Conservation (phyloP, 768 basidiomycete genomes). For the Butyriboletus loyo region DNA sequence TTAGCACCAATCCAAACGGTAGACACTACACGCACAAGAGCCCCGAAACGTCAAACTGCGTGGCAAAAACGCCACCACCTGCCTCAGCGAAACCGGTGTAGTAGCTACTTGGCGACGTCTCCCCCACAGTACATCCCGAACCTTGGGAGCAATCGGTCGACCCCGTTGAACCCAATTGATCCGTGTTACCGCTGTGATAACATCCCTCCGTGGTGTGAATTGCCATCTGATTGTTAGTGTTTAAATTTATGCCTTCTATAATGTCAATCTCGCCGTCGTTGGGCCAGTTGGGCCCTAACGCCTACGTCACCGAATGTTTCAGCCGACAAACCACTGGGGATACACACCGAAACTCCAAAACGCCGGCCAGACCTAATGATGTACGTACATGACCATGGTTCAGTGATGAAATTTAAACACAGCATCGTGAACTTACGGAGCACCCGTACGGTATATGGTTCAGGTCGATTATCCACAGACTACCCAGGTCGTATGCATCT, state of each 20-base stretch:
- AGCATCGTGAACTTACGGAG: constrained; percentile 36
- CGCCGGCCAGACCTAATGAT: constrained; percentile 29
- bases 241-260: constrained; percentile 57
- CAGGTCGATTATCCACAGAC: constrained; percentile 45
- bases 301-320: not conserved
- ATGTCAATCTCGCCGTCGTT: constrained; percentile 56
- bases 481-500: constrained; percentile 42
- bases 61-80: constrained; percentile 67
- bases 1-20: constrained; percentile 1
- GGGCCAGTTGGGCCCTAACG: constrained; percentile 38
- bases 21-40: constrained; percentile 38
- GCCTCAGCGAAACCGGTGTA: constrained; percentile 16
- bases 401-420: constrained; percentile 5
- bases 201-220: constrained; percentile 48
- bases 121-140: constrained; percentile 30
- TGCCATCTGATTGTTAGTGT: constrained; percentile 52
- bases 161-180: constrained; percentile 34
- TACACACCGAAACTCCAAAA: constrained; percentile 31
- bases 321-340: not conserved
- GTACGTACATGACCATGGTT: not conserved
- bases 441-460: constrained; percentile 57
- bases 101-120: constrained; percentile 31
- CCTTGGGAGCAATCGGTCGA: constrained; percentile 21
- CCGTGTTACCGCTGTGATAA: constrained; percentile 25
- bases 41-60: constrained; percentile 62